A percentile compares a stretch with the other conserved stretches of the same genome.
Evolutionary conservation across 176 grass and related monocot genomes (phyloP).

Genomic region (Carex myosuroides): DNA sequence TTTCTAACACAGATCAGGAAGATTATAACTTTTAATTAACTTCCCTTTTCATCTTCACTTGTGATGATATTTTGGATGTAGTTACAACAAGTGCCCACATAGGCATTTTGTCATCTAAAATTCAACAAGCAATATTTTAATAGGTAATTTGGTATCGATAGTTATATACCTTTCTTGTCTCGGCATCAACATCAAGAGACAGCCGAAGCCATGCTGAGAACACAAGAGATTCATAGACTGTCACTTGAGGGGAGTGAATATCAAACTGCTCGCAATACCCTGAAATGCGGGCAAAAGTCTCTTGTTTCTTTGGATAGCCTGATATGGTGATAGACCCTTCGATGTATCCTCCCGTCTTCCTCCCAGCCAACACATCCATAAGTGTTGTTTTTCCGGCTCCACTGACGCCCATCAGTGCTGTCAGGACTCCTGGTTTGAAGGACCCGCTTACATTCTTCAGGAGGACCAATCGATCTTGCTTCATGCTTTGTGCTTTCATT

Average conservation of each 20-base stretch:
- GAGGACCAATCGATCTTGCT: conserved; percentile 54
- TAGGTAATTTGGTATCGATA: neutral
- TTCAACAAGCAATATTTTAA: neutral
- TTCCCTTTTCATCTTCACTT: neutral
- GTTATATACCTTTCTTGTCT: conserved; percentile 47
- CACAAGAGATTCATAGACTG: conserved; percentile 66
- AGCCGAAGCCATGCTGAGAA: conserved; percentile 94
- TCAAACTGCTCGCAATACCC: conserved; percentile 92
- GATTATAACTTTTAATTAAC: too few relatives aligned
- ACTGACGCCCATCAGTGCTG: conserved; percentile 90
- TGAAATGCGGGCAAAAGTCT: conserved; percentile 86
- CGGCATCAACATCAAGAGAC: conserved; percentile 53
- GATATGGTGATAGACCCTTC: conserved; percentile 74
- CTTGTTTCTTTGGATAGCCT: conserved; percentile 84
- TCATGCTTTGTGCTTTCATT: conserved; percentile 82
- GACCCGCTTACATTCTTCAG: conserved; percentile 80
- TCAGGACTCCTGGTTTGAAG: conserved; percentile 89
- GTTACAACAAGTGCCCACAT: neutral
- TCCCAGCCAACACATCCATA: conserved; percentile 95
- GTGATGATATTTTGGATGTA: neutral
- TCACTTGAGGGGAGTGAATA: conserved; percentile 90
- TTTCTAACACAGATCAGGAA: neutral
- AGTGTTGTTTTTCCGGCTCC: conserved; percentile 89
- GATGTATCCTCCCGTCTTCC: conserved; percentile 82
- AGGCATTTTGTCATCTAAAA: neutral